phyloP scores from a whole-genome alignment of 306 rosid genomes.

The Quercus alba region DNA sequence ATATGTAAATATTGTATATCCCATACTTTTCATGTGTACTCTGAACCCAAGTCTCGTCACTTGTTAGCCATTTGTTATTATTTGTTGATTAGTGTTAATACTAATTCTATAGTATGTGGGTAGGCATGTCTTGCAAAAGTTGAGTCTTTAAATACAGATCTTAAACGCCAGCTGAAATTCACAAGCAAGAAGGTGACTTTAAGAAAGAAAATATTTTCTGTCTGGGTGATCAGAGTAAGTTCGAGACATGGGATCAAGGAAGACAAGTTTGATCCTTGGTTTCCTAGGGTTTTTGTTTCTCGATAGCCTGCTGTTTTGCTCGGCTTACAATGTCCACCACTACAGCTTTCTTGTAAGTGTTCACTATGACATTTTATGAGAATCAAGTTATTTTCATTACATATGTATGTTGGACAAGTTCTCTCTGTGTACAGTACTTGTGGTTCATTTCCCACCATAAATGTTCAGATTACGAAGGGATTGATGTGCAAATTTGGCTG shows the following conservation, averaged over 20 bases:
- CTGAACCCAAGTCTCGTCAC: too few relatives aligned
- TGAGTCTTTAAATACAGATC: background rate
- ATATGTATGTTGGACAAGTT: too few relatives aligned
- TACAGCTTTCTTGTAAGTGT: slow-evolving; percentile 20
- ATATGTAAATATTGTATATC: too few relatives aligned
- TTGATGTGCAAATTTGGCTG: background rate
- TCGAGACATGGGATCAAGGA: background rate
- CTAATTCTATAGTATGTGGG: too few relatives aligned
- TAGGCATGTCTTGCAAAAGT: background rate
- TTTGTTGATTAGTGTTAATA: too few relatives aligned
- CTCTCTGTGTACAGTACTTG: background rate
- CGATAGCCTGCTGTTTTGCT: background rate
- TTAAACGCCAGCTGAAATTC: background rate
- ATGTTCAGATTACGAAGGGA: background rate
- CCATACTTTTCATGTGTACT: too few relatives aligned
- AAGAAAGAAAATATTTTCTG: background rate
- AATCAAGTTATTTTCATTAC: too few relatives aligned
- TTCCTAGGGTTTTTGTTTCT: slow-evolving; percentile 6
- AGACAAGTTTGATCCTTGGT: slow-evolving; percentile 1
- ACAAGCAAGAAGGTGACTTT: background rate
- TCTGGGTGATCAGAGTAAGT: background rate
- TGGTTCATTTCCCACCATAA: background rate
- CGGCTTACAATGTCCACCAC: slow-evolving; percentile 22
- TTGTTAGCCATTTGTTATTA: too few relatives aligned
- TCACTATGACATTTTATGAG: background rate